Evolutionary conservation across 1,139 yeast genomes (phyloP).

Genomic region (Blastobotrys petasosporus): DNA sequence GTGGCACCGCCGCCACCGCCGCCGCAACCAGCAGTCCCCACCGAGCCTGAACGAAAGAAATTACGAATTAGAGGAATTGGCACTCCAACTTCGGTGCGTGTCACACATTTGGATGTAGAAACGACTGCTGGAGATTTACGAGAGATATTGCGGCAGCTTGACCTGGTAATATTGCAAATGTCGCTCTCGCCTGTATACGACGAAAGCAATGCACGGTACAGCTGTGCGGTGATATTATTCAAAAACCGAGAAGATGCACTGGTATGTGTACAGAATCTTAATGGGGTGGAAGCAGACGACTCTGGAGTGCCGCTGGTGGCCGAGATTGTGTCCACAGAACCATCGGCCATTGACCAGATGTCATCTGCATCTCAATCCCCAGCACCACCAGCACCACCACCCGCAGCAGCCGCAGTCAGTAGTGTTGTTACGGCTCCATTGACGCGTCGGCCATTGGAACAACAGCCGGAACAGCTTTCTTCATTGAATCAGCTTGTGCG

Average conservation of each 20-base stretch:
- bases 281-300: conserved; percentile 16
- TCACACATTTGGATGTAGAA: conserved; percentile 13
- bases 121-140: conserved; percentile 15
- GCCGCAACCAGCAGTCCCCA: neutral
- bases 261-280: conserved; percentile 12
- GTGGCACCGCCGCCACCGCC: conserved; percentile 1
- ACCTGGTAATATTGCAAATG: conserved; percentile 9
- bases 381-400: no score
- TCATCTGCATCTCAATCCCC: no score
- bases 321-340: conserved; percentile 7
- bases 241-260: conserved; percentile 15
- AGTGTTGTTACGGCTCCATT: no score
- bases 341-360: no score
- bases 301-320: conserved; percentile 14
- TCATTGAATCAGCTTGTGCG: neutral
- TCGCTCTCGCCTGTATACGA: conserved; percentile 12
- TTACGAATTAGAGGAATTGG: conserved; percentile 16
- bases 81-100: conserved; percentile 15
- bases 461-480: neutral
- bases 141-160: conserved; percentile 12
- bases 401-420: no score
- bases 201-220: conserved; percentile 8
- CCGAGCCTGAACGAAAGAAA: conserved; percentile 8
- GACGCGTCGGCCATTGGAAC: no score
- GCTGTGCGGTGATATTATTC: conserved; percentile 13